Conservation (phyloP, 176 grass and related monocot genomes). For the Areca catechu region DNA sequence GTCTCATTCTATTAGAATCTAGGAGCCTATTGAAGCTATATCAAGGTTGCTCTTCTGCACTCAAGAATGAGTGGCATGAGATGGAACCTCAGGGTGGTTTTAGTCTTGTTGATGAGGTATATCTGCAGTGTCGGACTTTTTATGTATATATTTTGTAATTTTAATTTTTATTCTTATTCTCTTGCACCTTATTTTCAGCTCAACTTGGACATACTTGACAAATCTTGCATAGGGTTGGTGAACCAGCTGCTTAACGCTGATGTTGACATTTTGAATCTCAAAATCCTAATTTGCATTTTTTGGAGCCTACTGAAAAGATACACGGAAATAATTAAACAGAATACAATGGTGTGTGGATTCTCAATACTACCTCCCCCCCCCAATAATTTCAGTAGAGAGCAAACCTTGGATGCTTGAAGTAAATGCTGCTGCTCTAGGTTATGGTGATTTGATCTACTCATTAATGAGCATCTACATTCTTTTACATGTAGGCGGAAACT, state of each 20-base stretch:
- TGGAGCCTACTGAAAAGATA: conserved; percentile 60
- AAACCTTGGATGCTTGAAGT: background rate
- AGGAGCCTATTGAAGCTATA: conserved; percentile 41
- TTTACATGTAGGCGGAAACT: conserved; percentile 35
- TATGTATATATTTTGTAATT: conserved; percentile 8
- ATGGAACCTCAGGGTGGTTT: conserved; percentile 23
- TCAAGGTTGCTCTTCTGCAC: conserved; percentile 47
- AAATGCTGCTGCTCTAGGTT: no score
- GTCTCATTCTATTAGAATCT: conserved; percentile 33
- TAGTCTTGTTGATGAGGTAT: conserved; percentile 49
- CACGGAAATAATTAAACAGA: conserved; percentile 29
- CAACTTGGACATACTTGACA: conserved; percentile 44
- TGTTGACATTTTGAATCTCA: conserved; percentile 51
- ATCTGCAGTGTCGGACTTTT: conserved; percentile 13
- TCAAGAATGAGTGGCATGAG: conserved; percentile 64
- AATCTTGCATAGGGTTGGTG: conserved; percentile 42
- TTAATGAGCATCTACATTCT: background rate
- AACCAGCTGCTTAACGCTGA: conserved; percentile 55
- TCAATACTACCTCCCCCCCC: background rate
- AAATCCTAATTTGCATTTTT: conserved; percentile 67
- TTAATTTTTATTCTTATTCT: background rate
- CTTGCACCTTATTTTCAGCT: conserved; percentile 32
- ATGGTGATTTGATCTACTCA: no score
- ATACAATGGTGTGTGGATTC: conserved; percentile 39
- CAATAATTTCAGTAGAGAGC: background rate